Evolutionary conservation across 2,329 filamentous ascomycete species (phyloP), one percentile per base, ranked within the genome.

Genomic region (Phyllosticta citrichinensis): DNA sequence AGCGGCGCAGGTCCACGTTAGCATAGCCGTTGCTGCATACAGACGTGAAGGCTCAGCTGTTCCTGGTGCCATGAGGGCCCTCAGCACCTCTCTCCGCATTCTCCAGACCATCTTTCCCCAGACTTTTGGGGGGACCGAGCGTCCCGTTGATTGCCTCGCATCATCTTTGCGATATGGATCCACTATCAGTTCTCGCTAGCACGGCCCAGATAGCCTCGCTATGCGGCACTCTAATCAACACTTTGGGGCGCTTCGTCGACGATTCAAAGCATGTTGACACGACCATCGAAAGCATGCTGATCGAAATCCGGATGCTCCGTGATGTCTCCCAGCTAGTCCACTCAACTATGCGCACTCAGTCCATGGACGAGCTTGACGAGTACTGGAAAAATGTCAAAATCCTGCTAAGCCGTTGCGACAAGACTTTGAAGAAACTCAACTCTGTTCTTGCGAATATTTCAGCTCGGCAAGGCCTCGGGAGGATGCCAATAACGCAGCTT

Each of bases 181-280:
- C 59, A 40, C 59, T 61, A 57, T 61, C 59, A 12, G 53, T 61
- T 20, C 56, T 54, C 53, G 59, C 59, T 55, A 61, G 59, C n/a
- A 55, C 59, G 19, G 59, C 59, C 14, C 56, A 61, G 27, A 27
- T 61, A 33, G 54, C 59, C 27, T 55, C 56, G 59, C 59, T 61
- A 55, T 50, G 35, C 22, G 59, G 59, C 20, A 54, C 47, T 52
- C 58, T 62, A 22, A 62, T 58, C 24, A 25, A 50, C 51, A 58
- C 53, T 24, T 27, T 62, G 33, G 55, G 30, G 3, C 22, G 30
- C 22, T 62, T 62, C 8, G 55, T 56, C 30, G 60, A 62, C 6
- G 56, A 33, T 14, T 20, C 60, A 51, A 52, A 50, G 51, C 55
- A 58, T 56, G 60, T 58, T 24, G 60, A 62, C 33, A 22, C 52